Evolutionary conservation across 2,329 filamentous ascomycete species (phyloP), one percentile per base, ranked within the genome.

Genomic region (Akanthomyces dipterigenus): DNA sequence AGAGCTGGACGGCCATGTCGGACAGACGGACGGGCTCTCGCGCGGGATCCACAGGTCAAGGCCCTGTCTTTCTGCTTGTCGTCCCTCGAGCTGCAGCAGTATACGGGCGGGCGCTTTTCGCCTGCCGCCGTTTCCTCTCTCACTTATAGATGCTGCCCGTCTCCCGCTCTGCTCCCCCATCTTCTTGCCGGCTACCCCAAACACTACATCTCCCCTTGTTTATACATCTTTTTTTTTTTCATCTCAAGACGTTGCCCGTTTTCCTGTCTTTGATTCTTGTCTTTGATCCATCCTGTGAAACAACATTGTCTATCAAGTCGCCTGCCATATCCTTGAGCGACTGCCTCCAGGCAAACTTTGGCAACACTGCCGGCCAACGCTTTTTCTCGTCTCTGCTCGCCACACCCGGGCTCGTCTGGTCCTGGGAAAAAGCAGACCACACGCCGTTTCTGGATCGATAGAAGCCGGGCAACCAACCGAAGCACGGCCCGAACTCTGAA

Each of bases 131-230:
- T 38, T 38, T 43, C 14, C 11, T 43, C 40, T 51, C 48, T 49
- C 46, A 60, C 56, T 60, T 60, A 60, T 60, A 60, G 56, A 49
- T 60, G 38, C n/a, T 50, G 55, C 38, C 48, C 48, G 26, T 51
- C 46, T 51, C 36, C 46, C 38, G 31, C 31, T 34, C 31, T 34
- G 31, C 31, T 34, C 31, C 31, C 31, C 31, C 31, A 34, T 34
- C 8, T 7, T 38, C 36, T 38, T 38, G 12, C 36, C 36, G 31
- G 31, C 31, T 34, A 34, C 31, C 36, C 14, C 14, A 38, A 38
- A 38, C 36, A 38, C 12, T 14, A 38, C 36, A 38, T 16, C 11
- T 38, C 36, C 36, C 36, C 3, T 38, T 38, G 4, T 50, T 28
- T 9, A 50, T n/a, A 16, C 46, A 28, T n/a, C 12, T 50, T 24